These are phyloP conservation scores for Petrea volubilis DNA, from an alignment of 257 asterid genomes.

Conservation along the genomic window DNA sequence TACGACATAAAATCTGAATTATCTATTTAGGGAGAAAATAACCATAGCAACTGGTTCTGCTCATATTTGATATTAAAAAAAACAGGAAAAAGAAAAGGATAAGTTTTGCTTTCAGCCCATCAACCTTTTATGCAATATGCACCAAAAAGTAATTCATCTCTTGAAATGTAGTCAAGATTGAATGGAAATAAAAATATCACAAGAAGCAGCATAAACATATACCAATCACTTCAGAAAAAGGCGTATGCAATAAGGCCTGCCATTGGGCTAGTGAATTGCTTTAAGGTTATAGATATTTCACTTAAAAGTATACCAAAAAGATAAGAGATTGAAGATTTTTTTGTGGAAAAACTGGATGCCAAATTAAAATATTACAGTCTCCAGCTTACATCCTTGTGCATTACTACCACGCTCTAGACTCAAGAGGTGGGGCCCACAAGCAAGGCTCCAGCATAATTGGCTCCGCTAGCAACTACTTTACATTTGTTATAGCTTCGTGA, in stretches of 20 bases:
- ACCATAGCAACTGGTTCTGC: background rate
- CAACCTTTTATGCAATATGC: background rate
- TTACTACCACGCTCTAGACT: background rate
- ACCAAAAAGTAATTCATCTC: background rate
- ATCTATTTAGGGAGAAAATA: background rate
- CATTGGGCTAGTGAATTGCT: background rate
- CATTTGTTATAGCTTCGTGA: background rate
- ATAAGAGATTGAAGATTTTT: background rate
- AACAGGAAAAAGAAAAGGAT: no score
- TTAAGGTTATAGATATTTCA: background rate
- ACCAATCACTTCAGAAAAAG: background rate
- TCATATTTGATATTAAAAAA: background rate
- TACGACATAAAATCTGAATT: background rate
- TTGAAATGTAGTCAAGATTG: background rate
- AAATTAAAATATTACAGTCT: background rate
- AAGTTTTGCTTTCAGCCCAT: background rate
- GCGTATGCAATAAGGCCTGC: background rate
- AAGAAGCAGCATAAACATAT: background rate
- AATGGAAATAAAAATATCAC: background rate
- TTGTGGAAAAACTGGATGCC: background rate
- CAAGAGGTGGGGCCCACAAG: background rate
- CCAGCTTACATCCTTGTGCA: background rate
- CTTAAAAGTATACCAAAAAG: background rate
- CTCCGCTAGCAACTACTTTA: background rate
- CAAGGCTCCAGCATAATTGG: background rate